Base-by-base conservation (phyloP, 768 basidiomycete species). In the Chalciporus piperatus region DNA sequence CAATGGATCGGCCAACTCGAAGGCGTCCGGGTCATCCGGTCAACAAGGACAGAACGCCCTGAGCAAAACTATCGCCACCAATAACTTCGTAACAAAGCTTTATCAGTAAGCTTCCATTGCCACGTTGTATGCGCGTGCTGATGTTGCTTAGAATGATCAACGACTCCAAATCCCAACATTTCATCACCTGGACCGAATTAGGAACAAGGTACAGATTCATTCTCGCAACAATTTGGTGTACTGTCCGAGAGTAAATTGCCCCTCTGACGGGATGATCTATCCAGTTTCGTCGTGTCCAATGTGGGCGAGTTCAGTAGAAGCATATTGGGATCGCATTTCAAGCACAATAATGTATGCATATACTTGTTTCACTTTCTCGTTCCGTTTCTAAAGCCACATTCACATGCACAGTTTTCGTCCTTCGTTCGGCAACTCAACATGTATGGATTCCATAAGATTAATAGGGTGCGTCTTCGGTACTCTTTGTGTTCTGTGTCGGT, bases 401-500 rank as follows among this genome's bases (percentile, higher is more conserved):
- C 47, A 30, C 48, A 43, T 49, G 52, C 39, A 9, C 63, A 96
- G 85, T 96, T 97, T 68, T 92, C 92, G 10, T 92, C 89, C 63
- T 97, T 97, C 69, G 92, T 95, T 38, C 84, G 94, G 51, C 93
- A 95, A 68, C 78, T 95, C 49, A 95, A 96, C 74, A 95, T 94
- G 90, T 96, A 94, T 61, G 92, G 92, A 37, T 96, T 95, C 70
- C 91, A 93, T 70, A 95, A 95, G 72, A 91, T 91, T 71, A 92
- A 92, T 68, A 79, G 90, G 71, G 87, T 89, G 51, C 55, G 81
- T 75, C 45, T 12, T 20, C 25, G 46, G 6, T 50, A 38, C 39
- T 43, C 49, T n/a, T 37, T 33, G 3, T 44, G 22, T 39, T 39
- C 32, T 17, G 5, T 51, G 27, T 44, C 50, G 28, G 38, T 56